Base-by-base conservation (phyloP, 352 stramenopile species). In the Globisporangium mamillatum region DNA sequence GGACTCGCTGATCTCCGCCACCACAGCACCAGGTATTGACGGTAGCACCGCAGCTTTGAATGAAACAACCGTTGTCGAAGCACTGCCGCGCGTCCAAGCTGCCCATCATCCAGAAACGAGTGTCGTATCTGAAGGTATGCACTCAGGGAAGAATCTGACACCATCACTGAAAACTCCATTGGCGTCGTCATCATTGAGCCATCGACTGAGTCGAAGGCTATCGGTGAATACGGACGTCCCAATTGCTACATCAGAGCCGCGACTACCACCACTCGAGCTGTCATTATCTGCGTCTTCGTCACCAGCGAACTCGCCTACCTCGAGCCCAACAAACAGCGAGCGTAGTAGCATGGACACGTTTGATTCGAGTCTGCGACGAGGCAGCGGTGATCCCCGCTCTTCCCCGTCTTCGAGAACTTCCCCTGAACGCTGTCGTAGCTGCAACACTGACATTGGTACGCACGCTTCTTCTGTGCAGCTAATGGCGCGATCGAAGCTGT, bases 281-380 rank as follows among this genome's bases (percentile, higher is more conserved):
- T 61, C 65, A 16, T n/a, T 46, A 2, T 54, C 64, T 16, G n/a
- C 32, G 22, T 5, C 48, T 20, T 56, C 57, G 34, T 70, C 64
- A 0, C 57, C 65, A 16, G 25, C n/a, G 9, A 58, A 70, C 34
- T 70, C 64, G 1, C 64, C 64, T 22, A 2, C 57, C 1, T 20
- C 57, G 1, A 65, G 64, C 18, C 34, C 64, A 2, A 59, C 20
- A 24, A 34, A 58, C 44, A 64, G 34, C n/a, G 64, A 64, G n/a
- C 44, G n/a, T 16, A 12, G 5, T 5, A n/a, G 16, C n/a, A 5
- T 60, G n/a, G 50, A 44, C 12, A 22, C 53, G 3, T 48, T 48
- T 5, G 41, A 48, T 48, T 24, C 34, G 25, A 22, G 24, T 29
- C 36, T 10, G 3, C 34, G n/a, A 7, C 52, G 18, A 12, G 9